Base-by-base conservation (phyloP, 192 early-diverging fungal species). In the Linnemannia zychae region DNA sequence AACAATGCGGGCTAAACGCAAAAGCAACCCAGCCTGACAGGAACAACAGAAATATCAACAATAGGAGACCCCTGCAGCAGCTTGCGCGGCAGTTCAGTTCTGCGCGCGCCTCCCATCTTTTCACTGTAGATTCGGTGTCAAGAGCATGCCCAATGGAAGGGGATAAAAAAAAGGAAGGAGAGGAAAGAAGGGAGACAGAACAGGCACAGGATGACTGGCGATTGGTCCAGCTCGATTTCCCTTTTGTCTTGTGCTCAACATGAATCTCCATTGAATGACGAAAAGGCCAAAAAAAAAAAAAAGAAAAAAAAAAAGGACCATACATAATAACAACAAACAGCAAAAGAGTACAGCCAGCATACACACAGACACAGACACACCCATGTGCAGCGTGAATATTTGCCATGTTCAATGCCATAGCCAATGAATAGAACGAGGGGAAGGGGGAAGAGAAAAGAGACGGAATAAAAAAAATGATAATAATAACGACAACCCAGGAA, bases 171-270 rank as follows among this genome's bases (percentile, higher is more conserved):
- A 66, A 75, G 38, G 24, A 69, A 77, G 24, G 40, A 13, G 40
- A 47, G 48, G 16, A 57, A 68, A 68, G 46, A 53, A 31, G 31
- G 67, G 74, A 46, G 38, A 18, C 74, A 46, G 57, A 52, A 57
- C 67, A 68, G 67, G 67, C 67, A 68, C 34, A 68, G 17, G 36
- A 68, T 36, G 48, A 52, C 44, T 52, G 40, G 78, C 78, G 78
- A 79, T 79, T 79, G 78, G 78, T 79, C 46, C 78, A 67, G 73
- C 72, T 40, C 47, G 69, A 73, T 71, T 79, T 71, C 31, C 20
- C 34, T 50, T 49, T 57, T 37, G 28, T 49, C 76, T 69, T 69
- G n/a, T 57, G 49, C 47, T 37, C 63, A 34, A 18, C 48, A 28
- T 28, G 15, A 11, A 1, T 70, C 4, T 17, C 38, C 38, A 34